Conservation (phyloP, 192 early-diverging fungal genomes). For the Spizellomyces sp. region DNA sequence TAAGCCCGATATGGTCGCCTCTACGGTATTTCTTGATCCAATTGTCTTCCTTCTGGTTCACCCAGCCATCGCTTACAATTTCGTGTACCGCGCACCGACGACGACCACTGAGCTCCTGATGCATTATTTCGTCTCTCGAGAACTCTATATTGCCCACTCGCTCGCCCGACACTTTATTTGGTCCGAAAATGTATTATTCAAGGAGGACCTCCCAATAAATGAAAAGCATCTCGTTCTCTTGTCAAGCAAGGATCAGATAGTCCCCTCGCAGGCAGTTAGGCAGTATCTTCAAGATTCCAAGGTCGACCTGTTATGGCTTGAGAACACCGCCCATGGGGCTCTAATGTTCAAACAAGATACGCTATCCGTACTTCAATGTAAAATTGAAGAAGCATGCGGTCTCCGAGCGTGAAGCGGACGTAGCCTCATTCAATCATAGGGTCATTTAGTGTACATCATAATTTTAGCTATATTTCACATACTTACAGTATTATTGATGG, state of each 20-base stretch:
- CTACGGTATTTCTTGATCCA: slow-evolving; percentile 64
- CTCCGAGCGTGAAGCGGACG: not conserved
- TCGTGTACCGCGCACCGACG: slow-evolving; percentile 36
- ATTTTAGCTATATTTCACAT: too few relatives aligned
- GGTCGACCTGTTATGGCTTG: slow-evolving; percentile 8
- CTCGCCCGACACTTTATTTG: slow-evolving; percentile 51
- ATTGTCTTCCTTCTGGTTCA: slow-evolving; percentile 68
- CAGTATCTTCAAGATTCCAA: slow-evolving; percentile 1
- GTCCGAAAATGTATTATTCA: slow-evolving; percentile 36
- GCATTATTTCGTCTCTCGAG: slow-evolving; percentile 58
- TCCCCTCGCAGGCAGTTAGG: slow-evolving; percentile 8
- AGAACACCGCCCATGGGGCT: slow-evolving; percentile 4
- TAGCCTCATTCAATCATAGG: too few relatives aligned
- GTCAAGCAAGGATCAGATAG: slow-evolving; percentile 15
- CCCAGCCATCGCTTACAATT: slow-evolving; percentile 63
- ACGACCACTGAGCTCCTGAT: slow-evolving; percentile 45
- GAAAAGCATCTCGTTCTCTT: slow-evolving; percentile 17
- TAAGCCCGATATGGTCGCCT: not conserved
- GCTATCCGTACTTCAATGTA: slow-evolving; percentile 1
- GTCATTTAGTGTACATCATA: too few relatives aligned
- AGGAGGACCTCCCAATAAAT: slow-evolving; percentile 33
- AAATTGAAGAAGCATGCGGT: slow-evolving; percentile 1
- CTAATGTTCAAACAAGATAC: slow-evolving; percentile 4
- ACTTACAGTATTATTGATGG: too few relatives aligned
- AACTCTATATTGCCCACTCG: slow-evolving; percentile 64